Evolutionary conservation across 1,284 basidiomycete genomes (phyloP), one percentile per base, ranked within the genome.

Genomic region (Pseudomicrostroma phylloplanum): DNA sequence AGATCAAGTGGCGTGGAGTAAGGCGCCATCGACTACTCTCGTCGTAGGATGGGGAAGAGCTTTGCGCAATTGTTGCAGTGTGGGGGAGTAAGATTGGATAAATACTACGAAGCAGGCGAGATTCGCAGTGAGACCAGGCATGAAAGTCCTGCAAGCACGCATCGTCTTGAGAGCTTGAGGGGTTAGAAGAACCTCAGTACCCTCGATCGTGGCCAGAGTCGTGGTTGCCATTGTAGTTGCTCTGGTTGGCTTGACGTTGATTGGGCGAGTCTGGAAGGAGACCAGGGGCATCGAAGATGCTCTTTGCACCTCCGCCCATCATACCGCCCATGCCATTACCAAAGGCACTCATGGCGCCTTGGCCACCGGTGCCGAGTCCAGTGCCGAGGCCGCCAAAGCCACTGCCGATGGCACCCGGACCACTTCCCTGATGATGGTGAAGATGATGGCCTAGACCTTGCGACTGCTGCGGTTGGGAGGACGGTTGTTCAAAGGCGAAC

Each of bases 401-500:
- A n/a, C 15, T 21, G 43, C 43, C 43, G 43, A 21, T 48, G 43
- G 17, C 21, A 48, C 43, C 43, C 12, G 43, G 43, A 6, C 43
- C 43, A 48, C 46, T 23, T n/a, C 46, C 46, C 46, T 48, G 46
- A n/a, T n/a, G 17, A 23, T 48, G 46, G 17, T 48, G 46, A 48
- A n/a, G 46, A 23, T 48, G 46, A n/a, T 48, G 46, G 23, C n/a
- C 46, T 4, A n/a, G 46, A 48, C 23, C n/a, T 23, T 48, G 46
- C 46, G 46, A 23, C 46, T 48, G 46, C 12, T 48, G 46, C 12
- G 23, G 46, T n/a, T 19, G 60, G 36, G 55, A 15, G 40, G 30
- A 23, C 23, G 73, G 71, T 62, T 70, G 69, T 56, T 78, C 76
- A 51, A 77, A 78, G 12, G 75, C 75, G 55, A 63, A 72, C 36